A percentile compares a stretch with the other conserved stretches of the same genome.
Conservation (phyloP, 2,329 filamentous ascomycete species). For the Helotiales sp. region DNA sequence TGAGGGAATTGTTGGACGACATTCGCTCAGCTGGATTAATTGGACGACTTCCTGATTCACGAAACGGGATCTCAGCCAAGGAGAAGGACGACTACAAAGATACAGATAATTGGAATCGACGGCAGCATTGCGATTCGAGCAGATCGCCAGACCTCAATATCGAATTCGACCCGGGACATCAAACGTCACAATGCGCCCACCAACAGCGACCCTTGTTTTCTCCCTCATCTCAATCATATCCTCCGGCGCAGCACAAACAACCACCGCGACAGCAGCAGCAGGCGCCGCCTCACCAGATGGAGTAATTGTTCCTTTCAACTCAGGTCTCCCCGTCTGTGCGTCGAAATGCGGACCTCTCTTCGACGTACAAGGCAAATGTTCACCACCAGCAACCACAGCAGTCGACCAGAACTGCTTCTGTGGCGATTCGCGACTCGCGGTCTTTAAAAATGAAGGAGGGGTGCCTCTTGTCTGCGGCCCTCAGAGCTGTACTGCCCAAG, state of each 20-base stretch:
- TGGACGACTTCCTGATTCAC: neutral
- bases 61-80: conserved; percentile 5
- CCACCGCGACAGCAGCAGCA: conserved; percentile 51
- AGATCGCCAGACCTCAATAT: neutral
- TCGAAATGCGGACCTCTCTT: conserved; percentile 62
- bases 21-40: neutral
- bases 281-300: conserved; percentile 30
- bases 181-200: conserved; percentile 17
- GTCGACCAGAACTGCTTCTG: conserved; percentile 78
- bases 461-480: conserved; percentile 68
- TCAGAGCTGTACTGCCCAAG: conserved; percentile 55
- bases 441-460: conserved; percentile 59
- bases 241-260: conserved; percentile 26
- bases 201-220: conserved; percentile 10
- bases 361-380: conserved; percentile 74
- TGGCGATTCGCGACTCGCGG: conserved; percentile 60
- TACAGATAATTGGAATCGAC: neutral
- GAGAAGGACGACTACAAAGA: neutral
- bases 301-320: conserved; percentile 57
- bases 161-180: neutral
- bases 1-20: neutral
- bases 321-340: conserved; percentile 67
- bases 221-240: conserved; percentile 21
- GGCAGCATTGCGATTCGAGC: neutral
- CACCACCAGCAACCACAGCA: conserved; percentile 58